A percentile compares a stretch with the other conserved stretches of the same genome.
phyloP scores from a whole-genome alignment of 2,329 filamentous ascomycete genomes.

The Alternaria arborescens region DNA sequence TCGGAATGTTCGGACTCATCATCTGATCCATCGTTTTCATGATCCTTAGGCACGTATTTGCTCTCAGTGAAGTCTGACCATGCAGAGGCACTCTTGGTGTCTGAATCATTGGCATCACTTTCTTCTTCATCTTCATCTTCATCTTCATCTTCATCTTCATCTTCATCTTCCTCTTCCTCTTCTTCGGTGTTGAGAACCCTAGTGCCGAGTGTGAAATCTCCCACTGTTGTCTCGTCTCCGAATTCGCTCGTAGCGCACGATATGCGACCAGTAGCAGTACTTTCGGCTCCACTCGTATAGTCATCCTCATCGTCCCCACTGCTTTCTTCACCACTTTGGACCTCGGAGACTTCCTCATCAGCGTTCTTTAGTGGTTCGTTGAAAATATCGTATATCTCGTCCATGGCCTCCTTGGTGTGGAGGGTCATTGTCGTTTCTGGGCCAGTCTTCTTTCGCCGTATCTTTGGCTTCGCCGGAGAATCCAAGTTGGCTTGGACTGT shows the following conservation, averaged over 20 bases:
- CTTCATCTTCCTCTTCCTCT: no score
- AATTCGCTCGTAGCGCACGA: conserved; percentile 71
- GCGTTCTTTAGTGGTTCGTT: conserved; percentile 77
- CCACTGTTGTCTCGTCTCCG: conserved; percentile 65
- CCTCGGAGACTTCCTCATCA: conserved; percentile 57
- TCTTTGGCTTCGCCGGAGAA: conserved; percentile 80
- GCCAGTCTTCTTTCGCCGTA: conserved; percentile 75
- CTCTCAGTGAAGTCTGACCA: conserved; percentile 88
- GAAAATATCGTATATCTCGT: conserved; percentile 97
- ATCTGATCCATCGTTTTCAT: conserved; percentile 46
- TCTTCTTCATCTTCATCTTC: conserved; percentile 30
- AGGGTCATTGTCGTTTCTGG: conserved; percentile 96
- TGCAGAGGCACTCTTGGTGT: conserved; percentile 67
- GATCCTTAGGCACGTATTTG: conserved; percentile 69
- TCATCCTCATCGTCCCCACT: conserved; percentile 70
- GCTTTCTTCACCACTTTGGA: conserved; percentile 72
- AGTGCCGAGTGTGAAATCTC: conserved; percentile 58
- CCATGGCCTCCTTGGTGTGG: conserved; percentile 91
- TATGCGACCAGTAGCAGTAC: conserved; percentile 78
- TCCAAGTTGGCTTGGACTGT: conserved; percentile 91
- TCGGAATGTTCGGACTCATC: conserved; percentile 46
- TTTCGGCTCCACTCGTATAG: conserved; percentile 87
- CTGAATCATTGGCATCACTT: conserved; percentile 47
- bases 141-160: conserved; percentile 10
- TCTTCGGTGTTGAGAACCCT: conserved; percentile 46